A percentile compares a stretch with the other conserved stretches of the same genome.
Conservation (phyloP, 2,329 filamentous ascomycete species). For the Paecilomyces sp. region DNA sequence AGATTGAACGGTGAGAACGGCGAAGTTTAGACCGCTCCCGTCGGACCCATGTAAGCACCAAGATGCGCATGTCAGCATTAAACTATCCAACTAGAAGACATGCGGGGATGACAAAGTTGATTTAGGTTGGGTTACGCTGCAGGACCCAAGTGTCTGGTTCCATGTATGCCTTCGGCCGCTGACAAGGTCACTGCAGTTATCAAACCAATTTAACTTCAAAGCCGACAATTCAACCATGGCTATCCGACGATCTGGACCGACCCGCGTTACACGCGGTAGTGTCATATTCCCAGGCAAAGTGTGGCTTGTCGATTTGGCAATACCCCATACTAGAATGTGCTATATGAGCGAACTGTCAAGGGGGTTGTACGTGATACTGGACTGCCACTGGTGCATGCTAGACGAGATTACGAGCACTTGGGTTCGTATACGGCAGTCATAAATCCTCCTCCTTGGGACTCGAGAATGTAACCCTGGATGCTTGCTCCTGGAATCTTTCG, state of each 20-base stretch:
- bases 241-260: not conserved
- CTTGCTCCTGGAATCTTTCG: not conserved
- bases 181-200: not conserved
- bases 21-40: not conserved
- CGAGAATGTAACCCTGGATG: not conserved
- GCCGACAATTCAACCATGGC: not conserved
- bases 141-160: not conserved
- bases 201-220: not conserved
- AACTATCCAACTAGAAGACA: not conserved
- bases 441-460: not conserved
- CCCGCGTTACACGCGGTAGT: too few species aligned
- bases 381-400: too few species aligned
- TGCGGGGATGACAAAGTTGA: not conserved
- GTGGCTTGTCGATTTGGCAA: too few species aligned
- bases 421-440: not conserved
- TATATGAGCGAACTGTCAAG: too few species aligned
- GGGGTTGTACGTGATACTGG: too few species aligned
- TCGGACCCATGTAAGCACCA: not conserved
- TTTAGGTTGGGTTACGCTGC: not conserved
- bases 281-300: too few species aligned
- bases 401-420: too few species aligned
- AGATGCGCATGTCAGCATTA: not conserved
- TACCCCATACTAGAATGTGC: too few species aligned
- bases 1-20: not conserved
- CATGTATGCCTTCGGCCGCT: not conserved